Base-by-base conservation (phyloP, 176 grass and related monocot species). In the Bonia amplexicaulis region DNA sequence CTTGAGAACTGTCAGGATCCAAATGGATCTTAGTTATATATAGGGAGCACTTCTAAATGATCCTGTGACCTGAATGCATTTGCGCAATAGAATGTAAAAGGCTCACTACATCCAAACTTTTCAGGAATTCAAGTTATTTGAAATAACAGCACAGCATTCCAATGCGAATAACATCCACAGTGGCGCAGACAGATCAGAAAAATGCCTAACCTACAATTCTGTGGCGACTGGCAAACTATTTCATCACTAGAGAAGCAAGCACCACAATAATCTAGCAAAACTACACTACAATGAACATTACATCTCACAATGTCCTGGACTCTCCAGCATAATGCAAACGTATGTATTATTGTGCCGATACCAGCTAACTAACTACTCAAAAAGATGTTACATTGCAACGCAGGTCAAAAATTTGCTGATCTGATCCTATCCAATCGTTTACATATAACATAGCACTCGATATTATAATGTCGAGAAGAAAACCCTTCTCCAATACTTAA, bases 401-500 rank as follows among this genome's bases (percentile, higher is more conserved):
- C 74, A 75, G 70, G 71, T 54, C 85, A 87, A 87, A 90, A 90
- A 25, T n/a, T 79, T 51, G 16, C 25, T 80, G 75, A 89, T 74
- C 84, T 6, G 66, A 39, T 48, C 26, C 17, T 68, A 80, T 45
- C 80, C 58, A 61, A 84, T 35, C 49, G 51, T 53, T 62, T 74
- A 53, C 89, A 87, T 80, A 80, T 79, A 84, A 12, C 17, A 67
- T 74, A 79, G 8, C 8, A 67, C 59, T 75, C 10, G 44, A 83
- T 49, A 68, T 2, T 20, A 84, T 84, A 84, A 61, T 74, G 68
- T 75, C 20, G 89, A 76, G 89, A 87, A 87, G 89, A 84, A 12
- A 80, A 65, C 67, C 77, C 76, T 80, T 80, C 85, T 60, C 85
- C 79, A 79, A 79, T 91, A 84, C 77, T 80, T 83, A 90, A 87